Evolutionary conservation across 805 yeast genomes (phyloP).

Genomic region (Hanseniaspora clermontiae): DNA sequence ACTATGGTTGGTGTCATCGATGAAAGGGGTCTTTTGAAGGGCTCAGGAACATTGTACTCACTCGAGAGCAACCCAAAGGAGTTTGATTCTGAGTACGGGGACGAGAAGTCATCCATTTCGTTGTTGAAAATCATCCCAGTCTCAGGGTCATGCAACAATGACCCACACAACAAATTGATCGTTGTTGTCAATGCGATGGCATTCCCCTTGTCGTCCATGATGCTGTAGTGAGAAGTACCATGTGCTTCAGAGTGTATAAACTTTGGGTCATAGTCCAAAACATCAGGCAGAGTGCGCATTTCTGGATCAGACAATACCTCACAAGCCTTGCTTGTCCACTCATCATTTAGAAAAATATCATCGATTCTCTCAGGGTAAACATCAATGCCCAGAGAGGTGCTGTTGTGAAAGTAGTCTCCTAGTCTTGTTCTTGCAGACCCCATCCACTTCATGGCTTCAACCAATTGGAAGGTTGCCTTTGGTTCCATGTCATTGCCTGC

Average conservation of each 20-base stretch:
- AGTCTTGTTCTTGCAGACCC: conserved; percentile 73
- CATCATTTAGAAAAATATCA: conserved; percentile 34
- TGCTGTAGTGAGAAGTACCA: conserved; percentile 81
- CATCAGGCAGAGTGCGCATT: conserved; percentile 41
- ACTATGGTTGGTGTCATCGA: conserved; percentile 71
- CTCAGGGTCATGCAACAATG: conserved; percentile 60
- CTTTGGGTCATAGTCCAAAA: conserved; percentile 68
- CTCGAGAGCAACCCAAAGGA: conserved; percentile 77
- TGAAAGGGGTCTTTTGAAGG: conserved; percentile 71
- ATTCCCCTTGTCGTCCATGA: conserved; percentile 60
- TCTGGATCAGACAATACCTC: conserved; percentile 33
- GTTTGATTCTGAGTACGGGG: conserved; percentile 42
- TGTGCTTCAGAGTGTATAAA: conserved; percentile 68
- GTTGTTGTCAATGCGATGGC: conserved; percentile 86
- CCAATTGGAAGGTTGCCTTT: conserved; percentile 47
- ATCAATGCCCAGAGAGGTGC: conserved; percentile 15
- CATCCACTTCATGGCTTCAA: conserved; percentile 91
- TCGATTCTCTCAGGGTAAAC: conserved; percentile 29
- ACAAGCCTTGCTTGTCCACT: conserved; percentile 45
- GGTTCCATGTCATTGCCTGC: conserved; percentile 36
- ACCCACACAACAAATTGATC: conserved; percentile 72
- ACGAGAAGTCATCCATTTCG: conserved; percentile 90
- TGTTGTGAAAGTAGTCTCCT: conserved; percentile 45
- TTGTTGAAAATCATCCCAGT: conserved; percentile 80
- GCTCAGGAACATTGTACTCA: conserved; percentile 59